A percentile compares a stretch with the other conserved stretches of the same genome.
Evolutionary conservation across 805 yeast genomes (phyloP).

Genomic region (Suhomyces pyralidae): DNA sequence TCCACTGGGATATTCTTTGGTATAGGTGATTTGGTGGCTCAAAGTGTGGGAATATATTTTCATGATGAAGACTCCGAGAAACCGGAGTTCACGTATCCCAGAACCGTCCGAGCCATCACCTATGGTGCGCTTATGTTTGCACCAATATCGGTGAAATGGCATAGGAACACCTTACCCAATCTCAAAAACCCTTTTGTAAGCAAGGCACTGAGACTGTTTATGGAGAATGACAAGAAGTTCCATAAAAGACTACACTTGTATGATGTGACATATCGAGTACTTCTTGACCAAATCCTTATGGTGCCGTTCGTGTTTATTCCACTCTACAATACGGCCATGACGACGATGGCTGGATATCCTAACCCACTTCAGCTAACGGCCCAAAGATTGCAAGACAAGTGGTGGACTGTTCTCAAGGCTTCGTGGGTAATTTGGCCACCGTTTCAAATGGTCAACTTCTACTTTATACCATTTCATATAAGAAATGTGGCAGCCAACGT

Average conservation of each 20-base stretch:
- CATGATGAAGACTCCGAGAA: slow-evolving; percentile 15
- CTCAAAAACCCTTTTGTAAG: slow-evolving; percentile 35
- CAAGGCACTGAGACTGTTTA: slow-evolving; percentile 8
- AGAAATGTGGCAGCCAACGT: slow-evolving; percentile 36
- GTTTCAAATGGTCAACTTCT: slow-evolving; percentile 36
- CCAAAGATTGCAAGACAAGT: slow-evolving; percentile 34
- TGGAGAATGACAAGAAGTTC: slow-evolving; percentile 7
- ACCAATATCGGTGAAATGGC: slow-evolving; percentile 40
- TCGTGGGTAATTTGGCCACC: slow-evolving; percentile 44
- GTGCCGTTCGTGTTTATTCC: slow-evolving; percentile 43
- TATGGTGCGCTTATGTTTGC: slow-evolving; percentile 40
- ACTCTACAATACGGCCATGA: slow-evolving; percentile 39
- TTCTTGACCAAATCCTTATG: slow-evolving; percentile 34
- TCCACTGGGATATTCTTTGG: slow-evolving; percentile 51
- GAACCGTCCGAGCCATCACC: slow-evolving; percentile 35
- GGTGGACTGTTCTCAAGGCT: slow-evolving; percentile 41
- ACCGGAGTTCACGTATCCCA: slow-evolving; percentile 19
- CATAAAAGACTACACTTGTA: slow-evolving; percentile 13
- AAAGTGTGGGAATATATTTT: slow-evolving; percentile 16
- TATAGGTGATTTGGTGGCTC: slow-evolving; percentile 42
- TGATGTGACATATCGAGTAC: slow-evolving; percentile 26
- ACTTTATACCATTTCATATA: slow-evolving; percentile 38
- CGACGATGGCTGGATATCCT: slow-evolving; percentile 32
- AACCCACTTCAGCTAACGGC: slow-evolving; percentile 31
- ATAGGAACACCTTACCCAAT: slow-evolving; percentile 33